Evolutionary conservation across 1,284 basidiomycete genomes (phyloP).

Genomic region (Puccinia triticina): DNA sequence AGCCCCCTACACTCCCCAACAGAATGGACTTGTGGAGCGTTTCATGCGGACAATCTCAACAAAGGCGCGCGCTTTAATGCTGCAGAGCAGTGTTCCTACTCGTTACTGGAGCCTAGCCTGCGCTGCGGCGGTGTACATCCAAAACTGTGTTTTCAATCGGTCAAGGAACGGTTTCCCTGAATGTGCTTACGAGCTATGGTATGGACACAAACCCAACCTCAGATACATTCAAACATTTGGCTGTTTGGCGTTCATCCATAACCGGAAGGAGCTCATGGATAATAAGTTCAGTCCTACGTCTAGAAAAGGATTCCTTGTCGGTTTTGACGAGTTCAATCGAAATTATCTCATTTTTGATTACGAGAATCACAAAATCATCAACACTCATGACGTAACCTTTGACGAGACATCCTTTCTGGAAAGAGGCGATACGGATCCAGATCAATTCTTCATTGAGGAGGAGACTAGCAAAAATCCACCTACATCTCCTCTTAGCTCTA

Average conservation of each 20-base stretch:
- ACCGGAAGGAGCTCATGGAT: neutral
- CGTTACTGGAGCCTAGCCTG: neutral
- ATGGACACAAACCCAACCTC: neutral
- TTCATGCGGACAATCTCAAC: too few relatives aligned
- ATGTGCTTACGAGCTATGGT: neutral
- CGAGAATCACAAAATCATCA: neutral
- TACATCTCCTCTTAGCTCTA: too few relatives aligned
- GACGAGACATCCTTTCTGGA: neutral
- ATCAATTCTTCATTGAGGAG: too few relatives aligned
- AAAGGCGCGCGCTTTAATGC: neutral
- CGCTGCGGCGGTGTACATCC: neutral
- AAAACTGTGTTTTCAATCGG: neutral
- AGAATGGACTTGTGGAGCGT: neutral
- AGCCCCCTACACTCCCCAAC: neutral
- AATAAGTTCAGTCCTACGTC: neutral
- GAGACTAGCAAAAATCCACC: too few relatives aligned
- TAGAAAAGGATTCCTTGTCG: neutral
- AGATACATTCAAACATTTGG: neutral
- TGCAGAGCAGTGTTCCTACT: neutral
- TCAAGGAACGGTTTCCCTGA: neutral
- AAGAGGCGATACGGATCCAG: neutral
- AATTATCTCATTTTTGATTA: too few relatives aligned
- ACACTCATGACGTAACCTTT: neutral
- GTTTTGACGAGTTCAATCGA: conserved; percentile 17
- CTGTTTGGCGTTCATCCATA: neutral